Evolutionary conservation across 257 asterid species (phyloP).

Genomic region (Knoxia roxburghii): DNA sequence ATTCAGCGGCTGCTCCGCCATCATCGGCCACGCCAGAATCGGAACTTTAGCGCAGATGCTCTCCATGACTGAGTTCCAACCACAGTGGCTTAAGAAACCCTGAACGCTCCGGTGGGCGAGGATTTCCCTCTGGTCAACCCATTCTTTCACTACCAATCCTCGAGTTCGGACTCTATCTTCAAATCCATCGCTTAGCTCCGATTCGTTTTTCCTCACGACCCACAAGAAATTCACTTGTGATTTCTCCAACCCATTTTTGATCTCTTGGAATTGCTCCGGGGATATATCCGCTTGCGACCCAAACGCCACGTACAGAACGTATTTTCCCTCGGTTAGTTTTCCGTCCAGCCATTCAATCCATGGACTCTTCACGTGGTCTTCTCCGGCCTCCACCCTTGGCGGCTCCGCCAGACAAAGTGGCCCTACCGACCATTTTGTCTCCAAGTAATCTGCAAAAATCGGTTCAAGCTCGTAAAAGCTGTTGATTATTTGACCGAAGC

Average conservation of each 20-base stretch:
- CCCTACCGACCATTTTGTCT: slow-evolving; percentile 39
- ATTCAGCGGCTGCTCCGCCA: slow-evolving; percentile 66
- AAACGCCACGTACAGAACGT: slow-evolving; percentile 59
- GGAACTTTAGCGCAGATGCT: slow-evolving; percentile 70
- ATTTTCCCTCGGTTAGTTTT: slow-evolving; percentile 19
- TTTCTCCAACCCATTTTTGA: slow-evolving; percentile 41
- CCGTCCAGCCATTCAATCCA: slow-evolving; percentile 67
- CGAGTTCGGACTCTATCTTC: slow-evolving; percentile 34
- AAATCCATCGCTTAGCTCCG: slow-evolving; percentile 14
- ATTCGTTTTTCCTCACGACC: slow-evolving; percentile 36
- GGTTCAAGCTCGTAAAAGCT: slow-evolving; percentile 55
- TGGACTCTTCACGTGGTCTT: not conserved
- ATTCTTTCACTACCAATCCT: slow-evolving; percentile 52
- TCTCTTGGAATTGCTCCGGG: slow-evolving; percentile 38
- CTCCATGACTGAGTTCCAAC: slow-evolving; percentile 69
- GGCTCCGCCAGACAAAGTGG: slow-evolving; percentile 47
- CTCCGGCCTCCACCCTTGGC: not conserved
- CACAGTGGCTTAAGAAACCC: slow-evolving; percentile 71
- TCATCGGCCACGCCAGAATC: slow-evolving; percentile 74
- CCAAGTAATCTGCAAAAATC: slow-evolving; percentile 20
- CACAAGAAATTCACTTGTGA: slow-evolving; percentile 48
- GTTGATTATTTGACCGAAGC: slow-evolving; percentile 55
- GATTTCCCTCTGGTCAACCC: slow-evolving; percentile 67
- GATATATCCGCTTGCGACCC: slow-evolving; percentile 70
- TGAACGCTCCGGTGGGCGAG: slow-evolving; percentile 39